A percentile compares a stretch with the other conserved stretches of the same genome.
These are phyloP conservation scores for Teunomyces atbi DNA, from an alignment of 805 yeast genomes.

Conservation along the genomic window DNA sequence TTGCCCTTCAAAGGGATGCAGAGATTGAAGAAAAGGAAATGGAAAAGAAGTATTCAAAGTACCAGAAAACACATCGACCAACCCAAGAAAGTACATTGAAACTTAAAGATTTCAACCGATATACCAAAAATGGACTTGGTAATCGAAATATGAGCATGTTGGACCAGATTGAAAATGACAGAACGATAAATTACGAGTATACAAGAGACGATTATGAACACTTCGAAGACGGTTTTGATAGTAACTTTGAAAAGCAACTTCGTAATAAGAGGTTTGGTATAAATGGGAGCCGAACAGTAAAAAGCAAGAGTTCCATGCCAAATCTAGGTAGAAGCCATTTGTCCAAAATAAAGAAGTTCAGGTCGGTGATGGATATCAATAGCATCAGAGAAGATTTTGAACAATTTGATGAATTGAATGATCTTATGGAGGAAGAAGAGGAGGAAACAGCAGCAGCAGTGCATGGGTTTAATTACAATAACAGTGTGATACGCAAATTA, in stretches of 20 bases:
- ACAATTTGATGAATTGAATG: conserved; percentile 8
- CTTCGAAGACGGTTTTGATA: conserved; percentile 39
- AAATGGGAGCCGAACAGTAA: background rate
- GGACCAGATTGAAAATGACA: conserved; percentile 32
- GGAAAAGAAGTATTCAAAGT: conserved; percentile 14
- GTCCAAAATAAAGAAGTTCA: conserved; percentile 24
- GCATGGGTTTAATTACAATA: conserved; percentile 32
- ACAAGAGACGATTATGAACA: conserved; percentile 36
- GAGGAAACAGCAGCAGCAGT: conserved; percentile 11
- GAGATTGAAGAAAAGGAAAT: conserved; percentile 35
- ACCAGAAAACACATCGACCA: conserved; percentile 4
- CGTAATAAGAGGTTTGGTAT: background rate
- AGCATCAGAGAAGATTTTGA: conserved; percentile 5
- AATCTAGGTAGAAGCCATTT: conserved; percentile 10
- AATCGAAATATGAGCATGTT: conserved; percentile 11
- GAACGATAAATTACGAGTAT: conserved; percentile 35
- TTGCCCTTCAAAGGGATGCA: conserved; percentile 28
- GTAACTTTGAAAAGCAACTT: conserved; percentile 8
- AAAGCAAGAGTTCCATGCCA: conserved; percentile 22
- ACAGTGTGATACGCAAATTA: conserved; percentile 34
- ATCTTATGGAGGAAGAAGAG: conserved; percentile 5
- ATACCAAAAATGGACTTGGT: conserved; percentile 6
- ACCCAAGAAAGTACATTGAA: conserved; percentile 28
- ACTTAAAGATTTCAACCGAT: conserved; percentile 24
- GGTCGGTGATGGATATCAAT: conserved; percentile 33